phyloP scores from a whole-genome alignment of 1,284 basidiomycete genomes.

The Sphagnurus paluster region DNA sequence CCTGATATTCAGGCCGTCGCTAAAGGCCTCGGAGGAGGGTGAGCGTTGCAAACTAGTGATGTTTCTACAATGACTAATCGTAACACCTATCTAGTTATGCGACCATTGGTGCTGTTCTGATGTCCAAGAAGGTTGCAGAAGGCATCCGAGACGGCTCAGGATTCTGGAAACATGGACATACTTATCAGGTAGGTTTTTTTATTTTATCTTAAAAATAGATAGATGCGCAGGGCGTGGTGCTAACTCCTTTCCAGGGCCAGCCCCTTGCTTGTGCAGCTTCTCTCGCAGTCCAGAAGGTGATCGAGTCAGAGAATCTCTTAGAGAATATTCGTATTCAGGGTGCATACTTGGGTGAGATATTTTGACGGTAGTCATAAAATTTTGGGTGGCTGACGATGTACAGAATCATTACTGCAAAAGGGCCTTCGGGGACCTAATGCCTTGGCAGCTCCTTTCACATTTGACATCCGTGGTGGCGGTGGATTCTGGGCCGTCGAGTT shows the following conservation, averaged over 20 bases:
- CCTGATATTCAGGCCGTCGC: constrained; percentile 86
- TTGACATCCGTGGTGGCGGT: constrained; percentile 78
- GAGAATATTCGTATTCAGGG: constrained; percentile 66
- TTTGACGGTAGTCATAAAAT: not conserved
- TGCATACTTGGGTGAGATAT: constrained; percentile 47
- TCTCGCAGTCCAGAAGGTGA: constrained; percentile 77
- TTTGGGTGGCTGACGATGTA: not conserved
- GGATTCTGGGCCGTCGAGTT: constrained; percentile 85
- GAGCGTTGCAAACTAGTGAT: constrained; percentile 21
- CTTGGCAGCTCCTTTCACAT: constrained; percentile 61
- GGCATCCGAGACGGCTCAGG: constrained; percentile 68
- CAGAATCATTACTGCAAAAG: constrained; percentile 51
- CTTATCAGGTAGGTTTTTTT: constrained; percentile 68
- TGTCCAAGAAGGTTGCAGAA: constrained; percentile 69
- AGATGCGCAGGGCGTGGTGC: not conserved
- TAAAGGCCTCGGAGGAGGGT: constrained; percentile 87
- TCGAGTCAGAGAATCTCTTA: constrained; percentile 68
- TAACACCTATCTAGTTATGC: constrained; percentile 70
- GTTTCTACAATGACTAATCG: not conserved
- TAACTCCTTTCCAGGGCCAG: constrained; percentile 48
- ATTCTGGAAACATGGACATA: constrained; percentile 82
- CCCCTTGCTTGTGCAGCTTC: constrained; percentile 77
- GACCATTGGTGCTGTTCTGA: constrained; percentile 79
- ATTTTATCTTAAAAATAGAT: not conserved
- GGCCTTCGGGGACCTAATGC: constrained; percentile 56